Evolutionary conservation across 805 yeast genomes (phyloP).

Genomic region (Cyberlindnera petersonii): DNA sequence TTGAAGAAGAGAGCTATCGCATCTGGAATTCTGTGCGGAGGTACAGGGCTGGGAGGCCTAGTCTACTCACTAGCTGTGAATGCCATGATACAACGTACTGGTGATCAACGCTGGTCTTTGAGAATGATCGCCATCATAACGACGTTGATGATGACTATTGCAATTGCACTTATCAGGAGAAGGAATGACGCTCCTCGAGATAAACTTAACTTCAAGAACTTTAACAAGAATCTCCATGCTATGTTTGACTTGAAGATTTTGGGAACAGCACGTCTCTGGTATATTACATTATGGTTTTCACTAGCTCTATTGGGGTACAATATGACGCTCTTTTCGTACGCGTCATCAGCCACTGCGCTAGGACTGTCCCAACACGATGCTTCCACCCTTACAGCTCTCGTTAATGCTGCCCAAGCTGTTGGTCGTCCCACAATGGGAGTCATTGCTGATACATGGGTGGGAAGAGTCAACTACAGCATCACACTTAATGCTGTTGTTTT

Average conservation of each 20-base stretch:
- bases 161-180: conserved; percentile 36
- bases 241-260: conserved; percentile 35
- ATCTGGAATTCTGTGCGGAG: conserved; percentile 43
- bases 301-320: conserved; percentile 39
- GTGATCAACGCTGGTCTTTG: conserved; percentile 45
- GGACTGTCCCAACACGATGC: conserved; percentile 47
- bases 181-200: conserved; percentile 23
- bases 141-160: conserved; percentile 34
- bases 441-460: conserved; percentile 39
- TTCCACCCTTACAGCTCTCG: conserved; percentile 41
- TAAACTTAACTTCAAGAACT: conserved; percentile 7
- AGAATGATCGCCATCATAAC: conserved; percentile 42
- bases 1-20: conserved; percentile 55
- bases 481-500: conserved; percentile 32
- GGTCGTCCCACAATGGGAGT: conserved; percentile 50
- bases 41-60: conserved; percentile 54
- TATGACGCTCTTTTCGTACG: conserved; percentile 41
- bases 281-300: conserved; percentile 36
- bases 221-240: conserved; percentile 22
- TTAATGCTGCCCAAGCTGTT: conserved; percentile 44
- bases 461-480: conserved; percentile 43
- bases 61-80: conserved; percentile 40
- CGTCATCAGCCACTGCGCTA: conserved; percentile 43
- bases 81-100: conserved; percentile 38
- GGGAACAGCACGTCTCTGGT: conserved; percentile 29